Base-by-base conservation (phyloP, 1,284 basidiomycete genomes). In the Rhodotorula sp. region DNA sequence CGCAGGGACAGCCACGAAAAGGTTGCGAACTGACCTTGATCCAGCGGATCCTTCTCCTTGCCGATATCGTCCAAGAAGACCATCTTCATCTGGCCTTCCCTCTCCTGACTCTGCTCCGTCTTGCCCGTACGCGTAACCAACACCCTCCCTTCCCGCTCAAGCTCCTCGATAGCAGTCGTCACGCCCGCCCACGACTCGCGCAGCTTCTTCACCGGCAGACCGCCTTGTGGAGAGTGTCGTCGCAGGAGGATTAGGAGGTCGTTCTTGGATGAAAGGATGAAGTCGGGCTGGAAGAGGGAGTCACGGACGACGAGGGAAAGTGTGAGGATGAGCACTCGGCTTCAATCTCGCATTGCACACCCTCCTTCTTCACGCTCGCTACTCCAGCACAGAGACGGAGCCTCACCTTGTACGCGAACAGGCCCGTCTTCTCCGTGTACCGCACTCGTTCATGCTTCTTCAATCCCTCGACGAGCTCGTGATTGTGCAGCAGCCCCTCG, bases 31-130 rank as follows among this genome's bases (percentile, higher is more conserved):
- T 65, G 69, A 90, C 92, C 92, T 82, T 92, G 87, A 80, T 94
- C 92, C 15, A 94, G 87, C 26, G 82, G 79, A 52, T 75, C 67
- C 44, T 60, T 54, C 85, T 0, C 87, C 86, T 74, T 16, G 6
- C 89, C 89, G 56, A 94, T 85, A 78, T 93, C 91, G 76, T 95
- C 94, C 87, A 89, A 92, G 77, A 93, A 94, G 0, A 94, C 92
- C 86, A 91, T 90, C 70, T 89, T 86, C 79, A 91, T 82, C 76
- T 90, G 88, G 0, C 89, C 90, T 50, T 77, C 75, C 18, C 60
- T 59, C 18, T 20, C 30, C 74, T 93, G 92, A 44, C 37, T 40
- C 46, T 30, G 28, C 75, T 90, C 91, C 63, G 86, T 83, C 40
- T 67, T 64, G 3, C 74, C 76, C 0, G 91, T 91, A 44, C 92